Conservation (phyloP, 1,284 basidiomycete genomes). For the Malassezia equina region DNA sequence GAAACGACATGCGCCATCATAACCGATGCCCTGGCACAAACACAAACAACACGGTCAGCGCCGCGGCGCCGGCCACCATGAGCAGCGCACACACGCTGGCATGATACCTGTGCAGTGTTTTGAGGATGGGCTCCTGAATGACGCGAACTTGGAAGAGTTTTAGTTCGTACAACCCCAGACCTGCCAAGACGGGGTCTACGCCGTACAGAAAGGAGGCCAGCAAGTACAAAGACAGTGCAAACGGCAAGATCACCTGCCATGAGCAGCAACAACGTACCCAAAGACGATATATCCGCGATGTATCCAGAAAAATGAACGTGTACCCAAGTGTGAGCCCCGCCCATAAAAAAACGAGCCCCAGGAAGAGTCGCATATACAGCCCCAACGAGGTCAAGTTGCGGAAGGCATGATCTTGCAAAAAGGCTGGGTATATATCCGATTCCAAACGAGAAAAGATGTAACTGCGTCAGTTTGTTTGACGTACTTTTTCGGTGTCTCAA, state of each 20-base stretch:
- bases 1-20: conserved; percentile 39
- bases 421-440: conserved; percentile 72
- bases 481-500: conserved; percentile 88
- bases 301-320: conserved; percentile 83
- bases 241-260: conserved; percentile 63
- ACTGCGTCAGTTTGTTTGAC: conserved; percentile 56
- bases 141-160: conserved; percentile 78
- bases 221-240: conserved; percentile 76
- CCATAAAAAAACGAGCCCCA: conserved; percentile 81
- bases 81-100: conserved; percentile 67
- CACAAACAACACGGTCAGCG: conserved; percentile 77
- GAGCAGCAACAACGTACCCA: conserved; percentile 56
- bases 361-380: conserved; percentile 60
- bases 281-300: conserved; percentile 76
- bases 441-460: conserved; percentile 5
- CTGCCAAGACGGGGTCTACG: conserved; percentile 67
- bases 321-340: conserved; percentile 79
- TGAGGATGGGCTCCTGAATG: conserved; percentile 83
- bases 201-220: conserved; percentile 91
- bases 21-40: conserved; percentile 79
- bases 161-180: conserved; percentile 49
- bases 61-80: conserved; percentile 60
- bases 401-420: conserved; percentile 89
- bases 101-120: conserved; percentile 72
- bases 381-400: conserved; percentile 87